These are phyloP conservation scores for Sphagnum tenellum DNA, from an alignment of 225 moss, liverwort and hornwort genomes.

Conservation along the genomic window DNA sequence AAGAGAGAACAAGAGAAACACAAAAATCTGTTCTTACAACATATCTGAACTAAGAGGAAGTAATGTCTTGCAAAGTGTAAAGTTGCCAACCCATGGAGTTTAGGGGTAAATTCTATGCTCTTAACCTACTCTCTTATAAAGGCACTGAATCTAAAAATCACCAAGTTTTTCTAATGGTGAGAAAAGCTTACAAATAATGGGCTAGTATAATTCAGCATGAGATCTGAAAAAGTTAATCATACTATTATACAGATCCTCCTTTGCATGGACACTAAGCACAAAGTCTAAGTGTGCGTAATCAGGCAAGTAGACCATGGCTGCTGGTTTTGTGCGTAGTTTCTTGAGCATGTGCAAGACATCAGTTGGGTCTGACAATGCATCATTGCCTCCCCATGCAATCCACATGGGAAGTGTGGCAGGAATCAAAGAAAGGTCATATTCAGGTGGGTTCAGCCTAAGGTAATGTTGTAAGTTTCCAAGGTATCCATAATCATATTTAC, in stretches of 20 bases:
- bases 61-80: too few species aligned
- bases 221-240: slow-evolving; percentile 78
- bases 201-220: slow-evolving; percentile 9
- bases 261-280: slow-evolving; percentile 53
- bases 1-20: too few species aligned
- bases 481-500: slow-evolving; percentile 73
- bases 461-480: slow-evolving; percentile 81
- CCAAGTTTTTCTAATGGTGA: too few species aligned
- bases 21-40: too few species aligned
- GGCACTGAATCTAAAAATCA: too few species aligned
- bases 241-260: slow-evolving; percentile 69
- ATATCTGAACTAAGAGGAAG: too few species aligned
- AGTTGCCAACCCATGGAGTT: too few species aligned
- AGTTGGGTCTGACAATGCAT: slow-evolving; percentile 69
- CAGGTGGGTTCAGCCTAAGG: slow-evolving; percentile 43
- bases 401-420: slow-evolving; percentile 59
- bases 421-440: slow-evolving; percentile 50
- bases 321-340: slow-evolving; percentile 41
- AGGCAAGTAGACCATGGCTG: slow-evolving; percentile 33
- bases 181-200: too few species aligned
- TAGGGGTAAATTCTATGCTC: too few species aligned
- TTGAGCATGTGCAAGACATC: slow-evolving; percentile 58
- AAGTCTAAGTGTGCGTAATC: slow-evolving; percentile 87
- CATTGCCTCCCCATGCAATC: slow-evolving; percentile 82
- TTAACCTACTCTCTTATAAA: too few species aligned